These are phyloP conservation scores for Lotmaria passim DNA, from an alignment of 208 protist genomes.

Conservation along the genomic window DNA sequence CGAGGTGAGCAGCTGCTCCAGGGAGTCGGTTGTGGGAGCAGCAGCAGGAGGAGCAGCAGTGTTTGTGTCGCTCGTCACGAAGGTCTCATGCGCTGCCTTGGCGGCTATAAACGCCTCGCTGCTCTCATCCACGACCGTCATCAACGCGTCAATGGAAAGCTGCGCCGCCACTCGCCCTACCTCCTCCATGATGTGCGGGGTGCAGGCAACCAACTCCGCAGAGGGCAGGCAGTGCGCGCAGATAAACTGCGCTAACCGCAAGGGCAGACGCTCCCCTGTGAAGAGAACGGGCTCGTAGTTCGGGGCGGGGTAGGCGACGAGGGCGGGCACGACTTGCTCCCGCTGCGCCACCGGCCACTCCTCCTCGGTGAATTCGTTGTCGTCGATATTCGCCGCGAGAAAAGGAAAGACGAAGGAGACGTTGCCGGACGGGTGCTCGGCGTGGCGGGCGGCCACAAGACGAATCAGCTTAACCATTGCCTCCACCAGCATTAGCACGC, in stretches of 20 bases:
- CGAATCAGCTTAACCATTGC: slow-evolving; percentile 42
- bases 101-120: slow-evolving; percentile 5
- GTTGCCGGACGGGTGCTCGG: slow-evolving; percentile 18
- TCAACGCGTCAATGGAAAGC: slow-evolving; percentile 5
- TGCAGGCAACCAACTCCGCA: slow-evolving; percentile 10
- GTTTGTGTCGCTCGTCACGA: too few relatives aligned
- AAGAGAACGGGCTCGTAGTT: slow-evolving; percentile 1
- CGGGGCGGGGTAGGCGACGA: slow-evolving; percentile 40
- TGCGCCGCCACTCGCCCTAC: slow-evolving; percentile 8
- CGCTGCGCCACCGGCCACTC: slow-evolving; percentile 54
- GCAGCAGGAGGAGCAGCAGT: too few relatives aligned
- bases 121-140: slow-evolving; percentile 16
- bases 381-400: slow-evolving; percentile 67
- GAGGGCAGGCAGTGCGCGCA: slow-evolving; percentile 29
- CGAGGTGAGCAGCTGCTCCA: not conserved
- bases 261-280: not conserved
- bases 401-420: slow-evolving; percentile 40
- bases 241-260: slow-evolving; percentile 13
- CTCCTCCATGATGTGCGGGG: slow-evolving; percentile 15
- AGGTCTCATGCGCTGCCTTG: not conserved
- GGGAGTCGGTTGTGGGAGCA: not conserved
- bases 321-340: slow-evolving; percentile 47
- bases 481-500: slow-evolving; percentile 56
- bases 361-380: slow-evolving; percentile 54
- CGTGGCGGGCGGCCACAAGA: slow-evolving; percentile 24